These are phyloP conservation scores for Cordyceps cicadae DNA, from an alignment of 2,329 filamentous ascomycete species.

Conservation along the genomic window DNA sequence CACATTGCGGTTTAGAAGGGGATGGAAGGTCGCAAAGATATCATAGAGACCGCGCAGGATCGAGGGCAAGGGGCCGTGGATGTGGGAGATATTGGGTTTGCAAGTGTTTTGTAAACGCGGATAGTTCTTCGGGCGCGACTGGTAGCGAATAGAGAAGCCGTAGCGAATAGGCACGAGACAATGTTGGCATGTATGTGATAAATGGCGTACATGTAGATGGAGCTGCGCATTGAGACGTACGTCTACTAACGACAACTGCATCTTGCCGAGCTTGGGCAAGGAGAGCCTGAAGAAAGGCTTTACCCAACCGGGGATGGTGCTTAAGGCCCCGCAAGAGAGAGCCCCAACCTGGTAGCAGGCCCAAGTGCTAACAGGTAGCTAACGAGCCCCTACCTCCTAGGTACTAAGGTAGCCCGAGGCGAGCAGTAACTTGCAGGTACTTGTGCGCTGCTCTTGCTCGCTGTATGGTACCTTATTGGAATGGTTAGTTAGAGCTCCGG, in stretches of 20 bases:
- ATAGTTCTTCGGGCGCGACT: background rate
- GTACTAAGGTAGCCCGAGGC: no score
- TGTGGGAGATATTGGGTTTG: background rate
- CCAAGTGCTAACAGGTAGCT: no score
- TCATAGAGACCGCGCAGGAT: constrained; percentile 1
- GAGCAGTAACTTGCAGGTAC: no score
- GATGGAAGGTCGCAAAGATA: constrained; percentile 11
- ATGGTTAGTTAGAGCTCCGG: no score
- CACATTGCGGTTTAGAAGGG: constrained; percentile 53
- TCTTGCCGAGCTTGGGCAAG: background rate
- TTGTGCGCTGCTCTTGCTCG: no score
- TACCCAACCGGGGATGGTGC: constrained; percentile 2
- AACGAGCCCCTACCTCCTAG: no score
- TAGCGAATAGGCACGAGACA: constrained; percentile 1
- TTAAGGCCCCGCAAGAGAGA: background rate
- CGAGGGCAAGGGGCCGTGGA: background rate
- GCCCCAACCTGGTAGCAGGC: no score
- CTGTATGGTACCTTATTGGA: no score
- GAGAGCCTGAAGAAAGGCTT: background rate
- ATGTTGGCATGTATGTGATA: constrained; percentile 5
- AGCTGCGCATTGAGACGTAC: background rate
- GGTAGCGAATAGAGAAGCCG: background rate
- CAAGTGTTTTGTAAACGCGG: no score
- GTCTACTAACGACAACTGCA: constrained; percentile 3
- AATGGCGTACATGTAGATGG: constrained; percentile 5